Evolutionary conservation across 352 stramenopile genomes (phyloP), one percentile per base, ranked within the genome.

Genomic region (Phytophthora crassamura): DNA sequence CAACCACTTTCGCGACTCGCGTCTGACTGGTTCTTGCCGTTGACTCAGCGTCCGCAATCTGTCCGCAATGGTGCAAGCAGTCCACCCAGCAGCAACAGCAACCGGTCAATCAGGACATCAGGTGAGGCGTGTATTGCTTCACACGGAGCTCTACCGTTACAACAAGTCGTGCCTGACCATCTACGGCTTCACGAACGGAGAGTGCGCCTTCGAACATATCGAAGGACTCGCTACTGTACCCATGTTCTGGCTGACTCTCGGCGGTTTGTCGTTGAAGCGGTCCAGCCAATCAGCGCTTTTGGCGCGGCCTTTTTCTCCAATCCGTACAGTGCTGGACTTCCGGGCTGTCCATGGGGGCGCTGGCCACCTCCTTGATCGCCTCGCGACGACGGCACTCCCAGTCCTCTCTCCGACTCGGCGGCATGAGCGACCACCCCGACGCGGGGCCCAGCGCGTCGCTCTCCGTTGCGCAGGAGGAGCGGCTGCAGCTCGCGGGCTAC

Each of bases 401-500:
- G 36, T 56, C 34, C 8, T 11, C 14, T 9, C 30, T 16, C 30
- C 36, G 32, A 20, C 33, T 61, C 35, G 47, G 48, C 36, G 69
- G 64, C 36, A 77, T 71, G 64, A 59, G 42, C 49, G 59, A 62
- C 36, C 36, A 35, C 55, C 35, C 66, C 49, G 48, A 60, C 46
- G 64, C 69, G 51, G 62, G 41, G 18, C 65, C 57, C 15, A 25
- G 9, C 15, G 50, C 36, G 35, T 28, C 46, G 39, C 59, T 87
- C 36, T 68, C 73, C 4, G 16, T 46, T 18, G 59, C 39, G 16
- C 62, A 86, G 48, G 62, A 73, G 20, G 15, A 36, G 32, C 38
- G 63, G 22, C 68, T 88, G 28, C 78, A 88, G 69, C 55, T 85
- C 34, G 70, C 52, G 15, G 74, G 75, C 33, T 86, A 77, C 59